These are phyloP conservation scores for Spathaspora hagerdaliae DNA, from an alignment of 805 yeast species.

Conservation along the genomic window DNA sequence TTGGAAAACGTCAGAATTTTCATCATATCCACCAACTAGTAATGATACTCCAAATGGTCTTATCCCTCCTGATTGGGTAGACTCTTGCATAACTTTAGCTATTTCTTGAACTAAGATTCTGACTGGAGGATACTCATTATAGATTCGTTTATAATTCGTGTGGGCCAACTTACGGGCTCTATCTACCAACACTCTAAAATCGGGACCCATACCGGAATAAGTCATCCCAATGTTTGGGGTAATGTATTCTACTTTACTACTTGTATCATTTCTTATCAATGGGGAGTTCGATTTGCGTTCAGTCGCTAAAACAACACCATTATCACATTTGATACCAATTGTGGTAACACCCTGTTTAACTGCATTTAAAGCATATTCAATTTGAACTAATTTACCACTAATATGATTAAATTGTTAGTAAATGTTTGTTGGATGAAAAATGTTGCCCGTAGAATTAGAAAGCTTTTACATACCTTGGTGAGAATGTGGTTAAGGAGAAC, in stretches of 20 bases:
- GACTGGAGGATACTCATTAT: slow-evolving; percentile 97
- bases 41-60: slow-evolving; percentile 98
- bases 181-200: slow-evolving; percentile 90
- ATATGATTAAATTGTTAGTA: slow-evolving; percentile 6
- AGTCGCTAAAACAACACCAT: slow-evolving; percentile 95
- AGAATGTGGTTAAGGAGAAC: slow-evolving; percentile 93
- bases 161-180: slow-evolving; percentile 92
- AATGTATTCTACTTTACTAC: slow-evolving; percentile 73
- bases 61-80: slow-evolving; percentile 98
- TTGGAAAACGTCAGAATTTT: slow-evolving; percentile 60
- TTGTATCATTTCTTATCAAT: slow-evolving; percentile 67
- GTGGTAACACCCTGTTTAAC: slow-evolving; percentile 98
- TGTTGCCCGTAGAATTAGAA: background rate
- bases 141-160: slow-evolving; percentile 85
- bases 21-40: slow-evolving; percentile 91
- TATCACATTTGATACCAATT: slow-evolving; percentile 87
- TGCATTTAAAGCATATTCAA: slow-evolving; percentile 95
- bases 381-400: slow-evolving; percentile 96
- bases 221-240: slow-evolving; percentile 97
- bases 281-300: slow-evolving; percentile 86
- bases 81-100: slow-evolving; percentile 96
- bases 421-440: background rate
- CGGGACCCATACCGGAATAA: slow-evolving; percentile 99
- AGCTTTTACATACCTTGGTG: slow-evolving; percentile 76
- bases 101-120: slow-evolving; percentile 89